Evolutionary conservation across 495 filamentous ascomycete genomes (phyloP), one percentile per base, ranked within the genome.

Genomic region (Chaetomidium leptoderma): DNA sequence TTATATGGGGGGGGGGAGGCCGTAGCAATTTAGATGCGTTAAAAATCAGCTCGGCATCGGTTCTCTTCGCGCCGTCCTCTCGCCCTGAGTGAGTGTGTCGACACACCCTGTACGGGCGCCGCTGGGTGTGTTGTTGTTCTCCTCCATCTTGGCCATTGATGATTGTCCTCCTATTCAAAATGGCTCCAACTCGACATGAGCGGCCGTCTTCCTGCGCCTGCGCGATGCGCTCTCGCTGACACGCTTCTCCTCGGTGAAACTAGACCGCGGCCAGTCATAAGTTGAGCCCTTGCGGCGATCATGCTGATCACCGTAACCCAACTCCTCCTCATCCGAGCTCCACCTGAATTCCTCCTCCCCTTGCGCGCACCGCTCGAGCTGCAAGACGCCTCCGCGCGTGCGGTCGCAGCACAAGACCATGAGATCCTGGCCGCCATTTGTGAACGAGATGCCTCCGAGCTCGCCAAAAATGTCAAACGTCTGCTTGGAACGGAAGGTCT

Each of bases 391-490:
- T 47, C 92, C 92, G 64, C 90, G 85, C 26, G 77, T 78, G 24
- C 73, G 74, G 66, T 97, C 92, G 19, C 81, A 81, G 58, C 89
- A 92, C 17, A 89, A 81, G 3, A 93, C 83, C 63, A 83, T 83
- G 35, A 96, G 74, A 46, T 84, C 79, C 37, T 79, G 73, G 5
- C 92, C 92, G 58, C 86, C 88, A 21, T 85, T 82, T 23, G 84
- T 75, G 60, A 91, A 88, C 36, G 82, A 81, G 3, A 90, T 78
- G 4, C 92, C 92, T 4, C 84, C 90, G 27, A 95, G 81, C 61
- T 92, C 88, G 16, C 92, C 91, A 63, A 95, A 95, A 65, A 95
- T 86, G 60, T 91, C 88, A 3, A 96, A 72, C 9, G 83, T 86
- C 65, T 96, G 92, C 56, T 83, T 83, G 13, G 79, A 78, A 9